Evolutionary conservation across 73 alveolate species (phyloP).

Genomic region (Symbiodinium natans): DNA sequence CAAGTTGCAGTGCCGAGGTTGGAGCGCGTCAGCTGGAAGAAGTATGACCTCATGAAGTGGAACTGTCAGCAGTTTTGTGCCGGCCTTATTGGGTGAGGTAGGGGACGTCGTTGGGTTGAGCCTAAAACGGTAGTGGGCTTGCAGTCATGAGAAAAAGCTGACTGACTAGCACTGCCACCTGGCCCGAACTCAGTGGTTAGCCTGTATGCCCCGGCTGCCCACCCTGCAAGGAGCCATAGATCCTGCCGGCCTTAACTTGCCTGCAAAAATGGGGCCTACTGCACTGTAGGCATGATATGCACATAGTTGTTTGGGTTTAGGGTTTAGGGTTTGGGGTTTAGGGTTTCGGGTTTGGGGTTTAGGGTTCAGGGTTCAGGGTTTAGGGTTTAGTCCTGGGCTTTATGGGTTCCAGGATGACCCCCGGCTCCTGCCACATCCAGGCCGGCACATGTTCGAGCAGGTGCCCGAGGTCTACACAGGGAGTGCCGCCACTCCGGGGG

Average conservation of each 20-base stretch:
- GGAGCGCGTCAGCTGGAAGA: slow-evolving; percentile 7
- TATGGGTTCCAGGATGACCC: background rate
- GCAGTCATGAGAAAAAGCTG: too few relatives aligned
- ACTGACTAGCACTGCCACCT: too few relatives aligned
- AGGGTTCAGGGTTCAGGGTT: background rate
- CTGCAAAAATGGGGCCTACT: too few relatives aligned
- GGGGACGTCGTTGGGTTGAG: background rate
- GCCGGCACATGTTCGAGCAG: slow-evolving; percentile 60
- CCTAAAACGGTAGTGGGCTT: too few relatives aligned
- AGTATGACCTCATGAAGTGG: slow-evolving; percentile 81
- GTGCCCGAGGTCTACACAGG: slow-evolving; percentile 84
- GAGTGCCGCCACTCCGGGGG: slow-evolving; percentile 25
- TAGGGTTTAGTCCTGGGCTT: background rate
- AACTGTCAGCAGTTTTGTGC: slow-evolving; percentile 70
- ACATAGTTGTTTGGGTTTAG: background rate
- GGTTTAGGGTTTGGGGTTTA: background rate
- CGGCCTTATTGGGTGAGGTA: background rate
- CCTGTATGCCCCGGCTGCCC: too few relatives aligned
- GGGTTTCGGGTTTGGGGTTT: background rate
- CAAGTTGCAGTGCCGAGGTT: slow-evolving; percentile 33
- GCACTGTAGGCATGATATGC: too few relatives aligned
- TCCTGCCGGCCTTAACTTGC: too few relatives aligned
- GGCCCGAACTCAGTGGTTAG: too few relatives aligned
- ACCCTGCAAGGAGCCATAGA: too few relatives aligned
- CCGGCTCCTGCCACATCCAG: background rate